Percentiles rank a stretch among this genome's conserved stretches.
phyloP scores from a whole-genome alignment of 2,329 filamentous ascomycete genomes.

The Talaromyces pinophilus region DNA sequence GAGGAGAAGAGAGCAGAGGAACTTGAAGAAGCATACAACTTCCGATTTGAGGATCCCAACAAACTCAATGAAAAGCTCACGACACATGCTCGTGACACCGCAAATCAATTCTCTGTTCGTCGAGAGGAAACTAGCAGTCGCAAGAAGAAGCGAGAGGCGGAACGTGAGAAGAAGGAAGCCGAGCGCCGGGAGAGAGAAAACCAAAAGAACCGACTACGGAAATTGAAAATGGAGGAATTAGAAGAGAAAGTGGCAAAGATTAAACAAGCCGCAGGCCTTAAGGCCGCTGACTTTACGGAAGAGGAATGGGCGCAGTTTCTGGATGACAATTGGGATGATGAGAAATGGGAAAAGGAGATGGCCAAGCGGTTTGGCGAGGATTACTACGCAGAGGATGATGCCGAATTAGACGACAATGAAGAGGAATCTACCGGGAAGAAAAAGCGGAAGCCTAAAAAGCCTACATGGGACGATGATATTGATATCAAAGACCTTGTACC shows the following conservation, averaged over 20 bases:
- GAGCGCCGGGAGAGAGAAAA: conserved; percentile 74
- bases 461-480: conserved; percentile 94
- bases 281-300: conserved; percentile 65
- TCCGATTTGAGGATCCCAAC: conserved; percentile 89
- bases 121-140: conserved; percentile 77
- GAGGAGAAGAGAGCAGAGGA: conserved; percentile 75
- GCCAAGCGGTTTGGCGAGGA: conserved; percentile 80
- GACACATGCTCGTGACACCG: conserved; percentile 85
- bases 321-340: conserved; percentile 84
- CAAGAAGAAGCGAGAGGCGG: conserved; percentile 75
- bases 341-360: conserved; percentile 91
- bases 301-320: conserved; percentile 84
- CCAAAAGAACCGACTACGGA: conserved; percentile 80
- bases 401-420: conserved; percentile 51
- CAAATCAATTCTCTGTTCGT: conserved; percentile 78
- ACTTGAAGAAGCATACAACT: conserved; percentile 91
- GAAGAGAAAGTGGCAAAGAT: conserved; percentile 85
- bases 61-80: conserved; percentile 85
- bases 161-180: conserved; percentile 74
- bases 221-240: conserved; percentile 86
- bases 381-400: conserved; percentile 76
- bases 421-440: conserved; percentile 48
- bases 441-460: conserved; percentile 72
- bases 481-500: conserved; percentile 91
- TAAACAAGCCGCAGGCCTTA: conserved; percentile 81